These are phyloP conservation scores for Epichloe bromicola DNA, from an alignment of 2,329 filamentous ascomycete species.

Conservation along the genomic window DNA sequence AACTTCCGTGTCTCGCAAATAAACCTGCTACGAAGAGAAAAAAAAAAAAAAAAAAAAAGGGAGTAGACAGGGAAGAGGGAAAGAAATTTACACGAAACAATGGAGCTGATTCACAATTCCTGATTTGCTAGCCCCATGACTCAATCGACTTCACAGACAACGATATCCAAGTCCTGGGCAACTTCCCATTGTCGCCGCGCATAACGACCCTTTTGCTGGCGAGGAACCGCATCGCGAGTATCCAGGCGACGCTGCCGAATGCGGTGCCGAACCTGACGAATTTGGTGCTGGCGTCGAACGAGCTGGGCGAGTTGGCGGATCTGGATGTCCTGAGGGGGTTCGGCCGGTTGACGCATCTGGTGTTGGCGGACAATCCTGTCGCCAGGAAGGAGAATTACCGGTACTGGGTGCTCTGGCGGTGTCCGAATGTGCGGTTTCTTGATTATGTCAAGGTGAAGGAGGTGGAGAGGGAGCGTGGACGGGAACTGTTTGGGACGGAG, in stretches of 20 bases:
- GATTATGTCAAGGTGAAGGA: conserved; percentile 89
- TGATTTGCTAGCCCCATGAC: conserved; percentile 62
- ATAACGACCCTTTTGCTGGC: conserved; percentile 79
- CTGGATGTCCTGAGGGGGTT: conserved; percentile 68
- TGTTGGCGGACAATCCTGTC: conserved; percentile 77
- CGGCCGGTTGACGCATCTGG: conserved; percentile 61
- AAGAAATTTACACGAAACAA: background rate
- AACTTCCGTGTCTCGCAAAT: background rate
- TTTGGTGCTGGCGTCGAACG: conserved; percentile 73
- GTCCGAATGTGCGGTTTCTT: conserved; percentile 74
- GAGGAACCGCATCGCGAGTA: conserved; percentile 72
- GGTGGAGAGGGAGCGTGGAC: conserved; percentile 62
- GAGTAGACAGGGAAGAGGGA: background rate
- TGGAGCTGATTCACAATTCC: background rate
- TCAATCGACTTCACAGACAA: conserved; percentile 98
- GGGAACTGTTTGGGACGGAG: conserved; percentile 69
- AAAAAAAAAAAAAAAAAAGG: background rate
- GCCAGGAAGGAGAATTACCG: conserved; percentile 92
- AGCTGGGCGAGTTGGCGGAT: conserved; percentile 72
- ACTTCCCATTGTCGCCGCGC: conserved; percentile 85
- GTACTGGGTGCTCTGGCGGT: conserved; percentile 80
- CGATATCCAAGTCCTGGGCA: conserved; percentile 77
- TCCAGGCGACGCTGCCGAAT: conserved; percentile 62
- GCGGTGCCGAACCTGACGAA: conserved; percentile 73
- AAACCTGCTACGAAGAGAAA: background rate